These are phyloP conservation scores for Tremellales sp. DNA, from an alignment of 1,284 basidiomycete genomes.

Conservation along the genomic window DNA sequence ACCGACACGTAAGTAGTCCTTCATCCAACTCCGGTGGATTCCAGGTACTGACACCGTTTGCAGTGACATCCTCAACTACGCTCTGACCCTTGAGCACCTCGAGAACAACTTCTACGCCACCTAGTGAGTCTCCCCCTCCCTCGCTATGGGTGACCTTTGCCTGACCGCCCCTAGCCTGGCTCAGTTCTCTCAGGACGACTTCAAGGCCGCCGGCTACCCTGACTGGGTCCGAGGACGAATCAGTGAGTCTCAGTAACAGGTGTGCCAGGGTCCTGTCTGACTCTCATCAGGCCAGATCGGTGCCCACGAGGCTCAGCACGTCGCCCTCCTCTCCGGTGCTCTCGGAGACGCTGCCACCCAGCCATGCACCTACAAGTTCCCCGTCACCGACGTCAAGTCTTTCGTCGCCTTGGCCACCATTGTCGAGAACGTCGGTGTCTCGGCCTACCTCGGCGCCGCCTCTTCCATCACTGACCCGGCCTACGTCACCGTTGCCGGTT, in stretches of 20 bases:
- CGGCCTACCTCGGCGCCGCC: constrained; percentile 73
- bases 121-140: constrained; percentile 48
- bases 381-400: constrained; percentile 58
- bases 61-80: constrained; percentile 36
- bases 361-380: constrained; percentile 37
- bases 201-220: constrained; percentile 63
- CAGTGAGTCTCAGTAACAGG: constrained; percentile 1
- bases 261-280: constrained; percentile 35
- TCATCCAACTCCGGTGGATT: background rate
- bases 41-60: background rate
- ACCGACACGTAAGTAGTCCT: constrained; percentile 15
- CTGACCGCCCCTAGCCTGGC: constrained; percentile 50
- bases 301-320: constrained; percentile 59
- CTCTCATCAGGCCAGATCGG: constrained; percentile 55
- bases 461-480: constrained; percentile 50
- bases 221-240: constrained; percentile 20
- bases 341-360: constrained; percentile 57
- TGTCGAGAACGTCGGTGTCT: constrained; percentile 73
- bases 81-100: constrained; percentile 63
- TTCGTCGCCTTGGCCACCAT: constrained; percentile 71
- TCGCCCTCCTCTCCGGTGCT: constrained; percentile 52
- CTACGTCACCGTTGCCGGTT: constrained; percentile 57
- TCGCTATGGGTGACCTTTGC: background rate
- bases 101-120: constrained; percentile 59
- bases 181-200: constrained; percentile 64